A percentile compares a stretch with the other conserved stretches of the same genome.
Evolutionary conservation across 2,329 filamentous ascomycete genomes (phyloP).

Genomic region (Fusarium virguliforme): DNA sequence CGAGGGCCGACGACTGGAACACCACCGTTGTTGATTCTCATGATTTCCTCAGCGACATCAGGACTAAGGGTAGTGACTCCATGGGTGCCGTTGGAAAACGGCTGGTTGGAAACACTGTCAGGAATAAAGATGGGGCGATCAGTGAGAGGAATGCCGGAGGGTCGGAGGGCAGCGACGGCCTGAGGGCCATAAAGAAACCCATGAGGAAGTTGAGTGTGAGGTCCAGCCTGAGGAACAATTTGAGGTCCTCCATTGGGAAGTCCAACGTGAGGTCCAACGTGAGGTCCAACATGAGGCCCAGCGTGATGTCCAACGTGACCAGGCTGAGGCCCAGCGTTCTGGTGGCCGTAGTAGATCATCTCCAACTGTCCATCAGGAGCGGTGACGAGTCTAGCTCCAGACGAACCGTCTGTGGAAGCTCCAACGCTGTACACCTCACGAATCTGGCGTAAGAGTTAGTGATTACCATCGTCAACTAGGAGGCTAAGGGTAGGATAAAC

Average conservation of each 20-base stretch:
- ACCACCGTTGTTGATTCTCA: no score
- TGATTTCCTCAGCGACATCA: no score
- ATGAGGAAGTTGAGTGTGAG: background rate
- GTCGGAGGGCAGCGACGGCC: no score
- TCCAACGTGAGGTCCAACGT: background rate
- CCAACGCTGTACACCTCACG: conserved; percentile 2
- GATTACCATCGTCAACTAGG: background rate
- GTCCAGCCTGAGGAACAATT: no score
- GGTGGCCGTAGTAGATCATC: background rate
- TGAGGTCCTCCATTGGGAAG: background rate
- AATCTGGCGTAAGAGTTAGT: conserved; percentile 19
- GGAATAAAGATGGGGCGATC: no score
- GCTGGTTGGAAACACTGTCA: no score
- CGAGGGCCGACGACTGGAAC: no score
- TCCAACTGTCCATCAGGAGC: conserved; percentile 11
- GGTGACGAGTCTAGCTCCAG: conserved; percentile 9
- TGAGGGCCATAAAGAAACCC: no score
- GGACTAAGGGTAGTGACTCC: no score
- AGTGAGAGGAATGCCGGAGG: no score
- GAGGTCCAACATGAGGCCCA: background rate
- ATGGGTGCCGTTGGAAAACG: no score
- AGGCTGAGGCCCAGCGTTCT: background rate
- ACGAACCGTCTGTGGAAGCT: conserved; percentile 9
- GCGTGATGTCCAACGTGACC: background rate
- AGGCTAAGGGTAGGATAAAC: conserved; percentile 1